A percentile compares a stretch with the other conserved stretches of the same genome.
Evolutionary conservation across 768 basidiomycete species (phyloP).

Genomic region (Lenzites betulinus): DNA sequence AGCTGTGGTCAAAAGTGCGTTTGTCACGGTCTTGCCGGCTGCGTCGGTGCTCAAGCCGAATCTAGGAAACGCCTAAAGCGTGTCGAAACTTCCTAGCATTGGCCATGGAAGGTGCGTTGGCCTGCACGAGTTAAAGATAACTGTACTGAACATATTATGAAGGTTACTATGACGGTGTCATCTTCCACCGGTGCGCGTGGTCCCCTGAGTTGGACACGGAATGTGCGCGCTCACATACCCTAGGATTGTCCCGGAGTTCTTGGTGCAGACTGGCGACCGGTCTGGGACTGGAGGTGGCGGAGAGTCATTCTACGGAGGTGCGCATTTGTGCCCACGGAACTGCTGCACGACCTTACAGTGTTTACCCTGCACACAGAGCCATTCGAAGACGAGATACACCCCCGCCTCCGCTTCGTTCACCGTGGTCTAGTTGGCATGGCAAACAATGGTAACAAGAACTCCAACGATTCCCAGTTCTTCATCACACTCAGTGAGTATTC

Average conservation of each 20-base stretch:
- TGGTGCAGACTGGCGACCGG: constrained; percentile 93
- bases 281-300: constrained; percentile 91
- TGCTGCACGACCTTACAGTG: too few species aligned
- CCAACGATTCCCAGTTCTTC: constrained; percentile 95
- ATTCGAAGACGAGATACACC: constrained; percentile 94
- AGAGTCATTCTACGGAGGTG: constrained; percentile 95
- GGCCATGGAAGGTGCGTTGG: constrained; percentile 80
- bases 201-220: background rate
- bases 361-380: constrained; percentile 54
- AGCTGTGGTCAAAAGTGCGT: constrained; percentile 87
- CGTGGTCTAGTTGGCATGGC: constrained; percentile 96
- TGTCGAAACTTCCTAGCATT: constrained; percentile 89
- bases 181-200: constrained; percentile 77
- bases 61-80: constrained; percentile 89
- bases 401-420: constrained; percentile 84
- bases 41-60: background rate
- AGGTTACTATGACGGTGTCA: constrained; percentile 97
- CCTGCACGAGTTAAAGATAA: background rate
- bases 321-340: background rate
- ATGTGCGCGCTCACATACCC: background rate
- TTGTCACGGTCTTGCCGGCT: background rate
- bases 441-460: constrained; percentile 81
- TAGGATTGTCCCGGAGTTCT: constrained; percentile 87
- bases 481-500: constrained; percentile 76
- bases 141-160: background rate